phyloP scores from a whole-genome alignment of 805 yeast species.

The Yarrowia divulgata region DNA sequence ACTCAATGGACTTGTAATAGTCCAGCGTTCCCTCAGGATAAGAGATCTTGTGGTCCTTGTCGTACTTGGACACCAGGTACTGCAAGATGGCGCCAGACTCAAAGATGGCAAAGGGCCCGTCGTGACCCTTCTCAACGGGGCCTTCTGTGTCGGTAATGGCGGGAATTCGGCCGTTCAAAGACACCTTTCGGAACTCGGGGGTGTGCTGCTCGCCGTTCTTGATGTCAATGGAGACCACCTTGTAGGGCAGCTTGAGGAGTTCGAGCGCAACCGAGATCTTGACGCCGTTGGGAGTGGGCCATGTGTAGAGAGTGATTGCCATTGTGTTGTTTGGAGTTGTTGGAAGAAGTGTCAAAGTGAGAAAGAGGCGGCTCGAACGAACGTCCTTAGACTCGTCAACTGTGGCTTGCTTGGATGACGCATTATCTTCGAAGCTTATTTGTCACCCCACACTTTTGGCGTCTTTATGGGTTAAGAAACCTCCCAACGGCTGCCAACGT shows the following conservation, averaged over 20 bases:
- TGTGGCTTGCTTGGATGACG: slow-evolving; percentile 20
- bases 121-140: slow-evolving; percentile 37
- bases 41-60: slow-evolving; percentile 58
- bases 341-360: not conserved
- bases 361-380: no score
- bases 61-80: slow-evolving; percentile 67
- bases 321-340: not conserved
- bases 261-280: slow-evolving; percentile 52
- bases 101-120: slow-evolving; percentile 49
- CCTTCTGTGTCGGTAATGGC: slow-evolving; percentile 52
- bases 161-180: slow-evolving; percentile 72
- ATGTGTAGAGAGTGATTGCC: slow-evolving; percentile 54
- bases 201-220: slow-evolving; percentile 58
- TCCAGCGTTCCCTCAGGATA: slow-evolving; percentile 51
- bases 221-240: slow-evolving; percentile 55
- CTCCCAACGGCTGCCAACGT: no score
- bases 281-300: slow-evolving; percentile 56
- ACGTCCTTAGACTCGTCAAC: not conserved
- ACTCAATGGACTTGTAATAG: slow-evolving; percentile 57
- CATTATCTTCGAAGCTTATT: not conserved
- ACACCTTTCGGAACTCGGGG: slow-evolving; percentile 62
- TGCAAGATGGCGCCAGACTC: slow-evolving; percentile 70
- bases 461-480: no score
- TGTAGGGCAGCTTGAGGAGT: slow-evolving; percentile 50
- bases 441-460: slow-evolving; percentile 6